A percentile compares a stretch with the other conserved stretches of the same genome.
Conservation (phyloP, 305 asterid genomes). For the Solanum aculeatissimum region DNA sequence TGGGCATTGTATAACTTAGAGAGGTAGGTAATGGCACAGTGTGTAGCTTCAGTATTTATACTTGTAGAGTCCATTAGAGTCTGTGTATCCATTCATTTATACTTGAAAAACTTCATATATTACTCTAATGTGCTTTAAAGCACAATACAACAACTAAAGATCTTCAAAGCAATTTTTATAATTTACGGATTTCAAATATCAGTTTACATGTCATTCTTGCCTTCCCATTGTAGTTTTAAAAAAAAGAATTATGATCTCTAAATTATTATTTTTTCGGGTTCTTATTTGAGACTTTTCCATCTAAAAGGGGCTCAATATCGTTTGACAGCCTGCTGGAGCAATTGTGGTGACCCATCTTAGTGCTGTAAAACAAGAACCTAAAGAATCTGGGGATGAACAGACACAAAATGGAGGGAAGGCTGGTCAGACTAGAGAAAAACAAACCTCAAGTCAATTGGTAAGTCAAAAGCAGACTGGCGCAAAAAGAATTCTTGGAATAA, state of each 20-base stretch:
- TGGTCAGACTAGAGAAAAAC: neutral
- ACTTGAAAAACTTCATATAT: neutral
- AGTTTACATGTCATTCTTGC: neutral
- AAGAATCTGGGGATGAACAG: conserved; percentile 9
- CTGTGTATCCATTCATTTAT: neutral
- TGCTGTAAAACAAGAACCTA: neutral
- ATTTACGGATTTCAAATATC: neutral
- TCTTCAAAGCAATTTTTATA: neutral
- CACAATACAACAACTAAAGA: neutral
- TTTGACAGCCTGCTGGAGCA: conserved; percentile 7
- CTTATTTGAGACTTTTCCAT: neutral
- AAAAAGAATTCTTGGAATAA: neutral
- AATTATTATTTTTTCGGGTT: neutral
- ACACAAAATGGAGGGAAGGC: conserved; percentile 7
- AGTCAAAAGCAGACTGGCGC: neutral
- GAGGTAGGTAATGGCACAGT: neutral
- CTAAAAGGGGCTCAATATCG: neutral
- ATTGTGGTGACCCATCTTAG: conserved; percentile 8
- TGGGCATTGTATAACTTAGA: neutral
- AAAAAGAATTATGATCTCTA: neutral
- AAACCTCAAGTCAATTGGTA: conserved; percentile 13
- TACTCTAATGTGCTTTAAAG: neutral
- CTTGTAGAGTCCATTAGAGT: neutral
- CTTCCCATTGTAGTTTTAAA: neutral
- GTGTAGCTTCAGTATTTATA: neutral